These are phyloP conservation scores for Penicillium angulare DNA, from an alignment of 495 filamentous ascomycete species.

Conservation along the genomic window DNA sequence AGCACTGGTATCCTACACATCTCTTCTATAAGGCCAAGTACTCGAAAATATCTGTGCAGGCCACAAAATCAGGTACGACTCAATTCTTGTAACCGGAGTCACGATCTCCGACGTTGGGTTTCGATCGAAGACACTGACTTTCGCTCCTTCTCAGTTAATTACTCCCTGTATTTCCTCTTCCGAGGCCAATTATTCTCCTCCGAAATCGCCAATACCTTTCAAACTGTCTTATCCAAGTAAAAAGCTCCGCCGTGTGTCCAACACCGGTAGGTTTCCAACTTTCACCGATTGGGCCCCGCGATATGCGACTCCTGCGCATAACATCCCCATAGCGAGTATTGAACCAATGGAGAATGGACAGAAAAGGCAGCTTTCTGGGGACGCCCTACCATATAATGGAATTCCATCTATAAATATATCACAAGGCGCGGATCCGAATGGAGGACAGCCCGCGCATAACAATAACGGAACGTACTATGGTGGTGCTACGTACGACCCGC, in stretches of 20 bases:
- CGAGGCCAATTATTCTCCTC: background rate
- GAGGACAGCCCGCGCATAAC: background rate
- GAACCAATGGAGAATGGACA: background rate
- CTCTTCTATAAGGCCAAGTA: background rate
- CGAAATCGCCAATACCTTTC: background rate
- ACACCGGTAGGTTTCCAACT: background rate
- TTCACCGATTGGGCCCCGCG: background rate
- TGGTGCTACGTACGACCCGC: background rate
- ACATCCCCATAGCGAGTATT: background rate
- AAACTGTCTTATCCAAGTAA: slow-evolving; percentile 19
- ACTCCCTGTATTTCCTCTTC: background rate
- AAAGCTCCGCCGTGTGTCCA: slow-evolving; percentile 13
- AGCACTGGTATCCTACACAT: background rate
- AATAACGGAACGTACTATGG: background rate
- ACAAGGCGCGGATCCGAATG: background rate
- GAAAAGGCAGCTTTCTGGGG: background rate
- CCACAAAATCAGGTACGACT: background rate
- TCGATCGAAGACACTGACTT: background rate
- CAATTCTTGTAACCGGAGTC: background rate
- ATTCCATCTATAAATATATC: background rate
- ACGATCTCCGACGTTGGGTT: background rate
- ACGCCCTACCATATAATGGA: background rate
- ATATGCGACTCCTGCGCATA: background rate
- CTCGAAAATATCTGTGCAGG: background rate
- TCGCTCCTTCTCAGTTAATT: background rate